Base-by-base conservation (phyloP, 768 basidiomycete genomes). In the Exsudoporus frostii region DNA sequence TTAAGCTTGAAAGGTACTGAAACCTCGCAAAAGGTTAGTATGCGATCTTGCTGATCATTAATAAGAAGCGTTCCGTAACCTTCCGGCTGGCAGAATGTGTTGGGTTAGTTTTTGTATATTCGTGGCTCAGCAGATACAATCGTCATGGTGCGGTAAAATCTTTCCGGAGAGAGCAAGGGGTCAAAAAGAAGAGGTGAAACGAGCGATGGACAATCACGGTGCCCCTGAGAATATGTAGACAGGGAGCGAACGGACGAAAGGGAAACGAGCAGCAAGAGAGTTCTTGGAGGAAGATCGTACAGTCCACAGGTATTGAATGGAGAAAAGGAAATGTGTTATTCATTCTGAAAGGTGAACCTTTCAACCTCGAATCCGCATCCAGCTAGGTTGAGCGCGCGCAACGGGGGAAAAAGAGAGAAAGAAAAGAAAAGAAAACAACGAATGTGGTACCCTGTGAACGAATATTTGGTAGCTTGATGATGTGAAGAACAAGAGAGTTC, bases 391-490 rank as follows among this genome's bases (percentile, higher is more conserved):
- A 59, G 50, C 42, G 9, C 30, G 14, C 17, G 33, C 19, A 5
- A 24, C 5, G 8, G 37, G 29, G 30, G 17, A 27, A 20, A 14
- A 19, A 22, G 27, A 20, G 3, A 29, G 17, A 15, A 34, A 19
- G 10, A 32, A 27, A 2, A 33, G 30, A 14, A 29, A 32, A 9
- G 27, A 36, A n/a, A 32, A 37, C 25, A 64, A 62, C 33, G 62
- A 64, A 43, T 41, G 63, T 62, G 59, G 60, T 59, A 61, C 56
- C 48, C 51, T 58, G 48, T 55, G 40, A 47, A 45, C 32, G 24
- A 32, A 11, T 34, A 36, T 45, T 22, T 24, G 24, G 33, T 36
- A 44, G 22, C 29, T 43, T 50, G 47, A 40, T 25, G 39, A 5
- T 17, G 25, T 20, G 42, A 40, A 22, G 29, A 10, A 22, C 11